phyloP scores from a whole-genome alignment of 352 stramenopile species.

The Phytophthora meadii region DNA sequence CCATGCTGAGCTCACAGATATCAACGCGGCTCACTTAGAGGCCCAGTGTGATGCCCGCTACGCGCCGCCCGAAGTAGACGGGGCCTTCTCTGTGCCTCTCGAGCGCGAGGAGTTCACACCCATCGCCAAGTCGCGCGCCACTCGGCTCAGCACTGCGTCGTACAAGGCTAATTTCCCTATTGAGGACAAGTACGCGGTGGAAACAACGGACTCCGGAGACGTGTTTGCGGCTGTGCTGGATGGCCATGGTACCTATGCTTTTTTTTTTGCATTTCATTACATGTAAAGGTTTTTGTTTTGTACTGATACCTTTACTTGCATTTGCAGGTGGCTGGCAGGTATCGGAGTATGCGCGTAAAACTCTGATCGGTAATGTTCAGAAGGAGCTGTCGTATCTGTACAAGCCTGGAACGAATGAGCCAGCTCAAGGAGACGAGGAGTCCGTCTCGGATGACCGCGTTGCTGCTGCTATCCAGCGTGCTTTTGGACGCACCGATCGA shows the following conservation, averaged over 20 bases:
- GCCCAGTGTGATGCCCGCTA: conserved; percentile 68
- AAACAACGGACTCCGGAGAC: conserved; percentile 70
- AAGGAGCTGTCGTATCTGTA: conserved; percentile 67
- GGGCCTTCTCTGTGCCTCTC: conserved; percentile 58
- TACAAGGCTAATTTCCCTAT: conserved; percentile 80
- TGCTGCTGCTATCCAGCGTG: conserved; percentile 74
- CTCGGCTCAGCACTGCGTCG: conserved; percentile 59
- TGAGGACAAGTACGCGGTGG: conserved; percentile 87
- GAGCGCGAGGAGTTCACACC: conserved; percentile 58
- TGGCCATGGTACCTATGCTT: conserved; percentile 92
- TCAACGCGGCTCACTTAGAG: conserved; percentile 25
- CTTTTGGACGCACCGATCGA: conserved; percentile 88
- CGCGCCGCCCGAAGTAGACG: conserved; percentile 48
- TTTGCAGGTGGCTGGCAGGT: conserved; percentile 91
- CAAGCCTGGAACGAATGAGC: conserved; percentile 37
- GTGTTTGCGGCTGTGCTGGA: conserved; percentile 91
- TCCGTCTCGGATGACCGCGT: conserved; percentile 58
- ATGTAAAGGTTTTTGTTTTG: no score
- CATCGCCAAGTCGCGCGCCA: conserved; percentile 53
- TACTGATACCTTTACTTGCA: neutral
- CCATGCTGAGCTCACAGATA: conserved; percentile 36
- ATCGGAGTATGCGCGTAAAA: conserved; percentile 86
- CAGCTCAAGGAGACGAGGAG: conserved; percentile 32
- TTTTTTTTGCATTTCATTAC: no score
- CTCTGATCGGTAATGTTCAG: conserved; percentile 83